Base-by-base conservation (phyloP, 2,329 filamentous ascomycete species). In the Diplodia sapinea region DNA sequence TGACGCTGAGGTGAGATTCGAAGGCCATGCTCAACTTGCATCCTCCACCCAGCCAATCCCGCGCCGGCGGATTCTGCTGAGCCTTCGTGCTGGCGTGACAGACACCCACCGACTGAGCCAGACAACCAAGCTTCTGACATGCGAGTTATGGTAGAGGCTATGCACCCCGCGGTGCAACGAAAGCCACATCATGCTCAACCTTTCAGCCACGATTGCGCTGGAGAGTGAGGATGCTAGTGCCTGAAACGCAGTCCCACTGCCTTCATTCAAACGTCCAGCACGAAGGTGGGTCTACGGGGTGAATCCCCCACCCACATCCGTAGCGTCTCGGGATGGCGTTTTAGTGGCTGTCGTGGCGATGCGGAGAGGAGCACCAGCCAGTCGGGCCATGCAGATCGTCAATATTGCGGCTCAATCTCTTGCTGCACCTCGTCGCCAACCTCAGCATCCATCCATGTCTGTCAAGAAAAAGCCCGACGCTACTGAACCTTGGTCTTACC, bases 371-470 rank as follows among this genome's bases (percentile, higher is more conserved):
- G n/a, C 26, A 31, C 23, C 38, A 7, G 36, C 20, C 20, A 33
- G 38, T 5, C 52, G 20, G n/a, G 26, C n/a, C 29, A 63, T 38
- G 59, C 59, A 51, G 59, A 63, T 63, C 59, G 36, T 63, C 59
- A 63, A 63, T 63, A 63, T 51, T 63, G 59, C 59, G 59, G 59
- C 59, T 63, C 59, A 50, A 33, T 38, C 59, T 63, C 40, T 11
- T 20, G 43, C 43, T 56, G 31, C 59, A 36, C 57, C 57, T 33
- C 43, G 40, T 47, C 8, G 43, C 43, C 43, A 13, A 38, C 36
- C 36, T 38, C 55, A 47, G 54, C 38, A 49, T 7, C 38, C 38
- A 15, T 31, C 43, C 57, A 62, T 62, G 47, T 13, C 59, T 63
- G 59, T 51, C 47, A 38, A 9, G 47, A 38, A 63, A 59, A 26